These are phyloP conservation scores for Xylaria cubensis DNA, from an alignment of 495 filamentous ascomycete genomes.

Conservation along the genomic window DNA sequence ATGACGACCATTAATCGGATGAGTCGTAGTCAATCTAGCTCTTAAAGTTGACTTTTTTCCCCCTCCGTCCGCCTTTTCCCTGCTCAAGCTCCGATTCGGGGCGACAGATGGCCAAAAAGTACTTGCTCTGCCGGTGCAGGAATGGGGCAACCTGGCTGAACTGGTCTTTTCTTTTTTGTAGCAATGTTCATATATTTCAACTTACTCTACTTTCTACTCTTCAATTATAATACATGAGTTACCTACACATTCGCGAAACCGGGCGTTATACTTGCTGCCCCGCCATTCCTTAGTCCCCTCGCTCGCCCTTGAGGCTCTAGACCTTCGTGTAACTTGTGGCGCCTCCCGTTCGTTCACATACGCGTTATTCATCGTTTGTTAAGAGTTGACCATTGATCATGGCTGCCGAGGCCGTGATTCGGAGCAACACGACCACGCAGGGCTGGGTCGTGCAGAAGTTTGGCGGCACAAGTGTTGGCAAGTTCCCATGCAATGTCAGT, in stretches of 20 bases:
- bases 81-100: conserved; percentile 42
- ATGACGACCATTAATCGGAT: conserved; percentile 12
- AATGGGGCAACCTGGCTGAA: conserved; percentile 20
- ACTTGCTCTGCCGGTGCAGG: neutral
- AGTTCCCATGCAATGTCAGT: conserved; percentile 50
- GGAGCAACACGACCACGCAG: conserved; percentile 44
- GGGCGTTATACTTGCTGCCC: neutral
- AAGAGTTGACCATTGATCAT: conserved; percentile 25
- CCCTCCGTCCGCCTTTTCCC: conserved; percentile 15
- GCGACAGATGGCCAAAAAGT: conserved; percentile 23
- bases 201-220: neutral
- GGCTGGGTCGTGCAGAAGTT: conserved; percentile 88
- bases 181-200: neutral
- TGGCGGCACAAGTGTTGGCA: conserved; percentile 70
- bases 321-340: conserved; percentile 8
- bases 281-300: neutral
- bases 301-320: neutral
- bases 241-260: neutral
- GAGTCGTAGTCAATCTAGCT: conserved; percentile 12
- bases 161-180: neutral
- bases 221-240: neutral
- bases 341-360: neutral
- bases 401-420: conserved; percentile 28
- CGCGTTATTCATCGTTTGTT: conserved; percentile 2
- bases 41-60: conserved; percentile 26